Evolutionary conservation across 192 early-diverging fungal genomes (phyloP).

Genomic region (Rhizoclosmatium sp.): DNA sequence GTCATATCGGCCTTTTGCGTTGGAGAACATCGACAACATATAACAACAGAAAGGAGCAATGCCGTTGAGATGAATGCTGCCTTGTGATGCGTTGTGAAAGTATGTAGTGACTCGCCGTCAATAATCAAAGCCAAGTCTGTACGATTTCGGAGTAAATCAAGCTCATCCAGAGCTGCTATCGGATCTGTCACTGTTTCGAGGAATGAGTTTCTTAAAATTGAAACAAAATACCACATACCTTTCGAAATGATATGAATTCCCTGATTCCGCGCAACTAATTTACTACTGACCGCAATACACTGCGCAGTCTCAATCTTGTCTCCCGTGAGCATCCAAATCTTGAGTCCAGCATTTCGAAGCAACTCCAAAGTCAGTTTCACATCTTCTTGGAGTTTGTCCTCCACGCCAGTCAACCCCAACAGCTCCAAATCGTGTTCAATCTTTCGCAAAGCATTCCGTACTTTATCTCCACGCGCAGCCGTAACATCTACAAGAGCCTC

Average conservation of each 20-base stretch:
- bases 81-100: constrained; percentile 75
- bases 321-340: constrained; percentile 98
- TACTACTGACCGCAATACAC: constrained; percentile 92
- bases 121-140: constrained; percentile 85
- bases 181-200: constrained; percentile 37
- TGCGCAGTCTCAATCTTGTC: constrained; percentile 98
- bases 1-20: constrained; percentile 97
- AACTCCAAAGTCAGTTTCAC: constrained; percentile 89
- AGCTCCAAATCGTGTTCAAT: constrained; percentile 90
- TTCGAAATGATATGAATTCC: constrained; percentile 81
- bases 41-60: constrained; percentile 80
- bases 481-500: constrained; percentile 41
- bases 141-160: constrained; percentile 75
- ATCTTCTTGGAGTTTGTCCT: constrained; percentile 94
- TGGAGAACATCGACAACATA: constrained; percentile 94
- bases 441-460: constrained; percentile 70
- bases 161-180: constrained; percentile 68
- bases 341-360: constrained; percentile 88
- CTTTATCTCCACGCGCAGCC: constrained; percentile 64
- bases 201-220: not conserved
- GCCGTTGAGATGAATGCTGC: constrained; percentile 85
- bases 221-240: constrained; percentile 39
- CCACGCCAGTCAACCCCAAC: constrained; percentile 92
- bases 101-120: constrained; percentile 89
- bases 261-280: constrained; percentile 87